Evolutionary conservation across 108 stramenopile species (phyloP).

Genomic region (Aurantiochytrium sp.): DNA sequence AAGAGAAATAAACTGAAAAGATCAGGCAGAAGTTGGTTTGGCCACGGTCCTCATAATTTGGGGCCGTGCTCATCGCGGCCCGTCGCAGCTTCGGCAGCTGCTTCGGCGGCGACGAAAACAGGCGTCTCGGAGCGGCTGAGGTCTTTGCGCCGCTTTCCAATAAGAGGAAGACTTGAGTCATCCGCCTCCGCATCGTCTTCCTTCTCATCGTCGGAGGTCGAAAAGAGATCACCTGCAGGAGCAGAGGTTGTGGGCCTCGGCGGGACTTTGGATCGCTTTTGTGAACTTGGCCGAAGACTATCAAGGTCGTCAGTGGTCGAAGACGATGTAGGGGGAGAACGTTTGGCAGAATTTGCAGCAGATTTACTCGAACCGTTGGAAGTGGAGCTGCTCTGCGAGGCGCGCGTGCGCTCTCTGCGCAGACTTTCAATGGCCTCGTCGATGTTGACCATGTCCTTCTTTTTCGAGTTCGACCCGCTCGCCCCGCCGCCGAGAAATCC

Average conservation of each 20-base stretch:
- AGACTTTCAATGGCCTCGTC: neutral
- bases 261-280: neutral
- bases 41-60: neutral
- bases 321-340: neutral
- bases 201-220: no score
- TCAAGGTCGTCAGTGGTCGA: neutral
- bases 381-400: neutral
- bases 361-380: no score
- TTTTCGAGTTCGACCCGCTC: neutral
- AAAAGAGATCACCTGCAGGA: neutral
- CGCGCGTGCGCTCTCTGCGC: neutral
- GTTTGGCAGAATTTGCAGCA: neutral
- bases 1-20: no score
- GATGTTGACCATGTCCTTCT: conserved; percentile 19
- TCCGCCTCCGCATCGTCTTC: no score
- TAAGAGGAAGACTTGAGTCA: neutral
- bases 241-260: neutral
- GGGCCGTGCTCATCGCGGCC: neutral
- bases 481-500: neutral
- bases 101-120: neutral
- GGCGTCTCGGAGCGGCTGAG: neutral
- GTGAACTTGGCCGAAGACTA: no score
- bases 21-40: no score
- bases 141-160: neutral
- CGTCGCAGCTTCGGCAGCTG: neutral